Evolutionary conservation across 441 rosid species (phyloP), one percentile per base, ranked within the genome.

Genomic region (Aleurites moluccanus): DNA sequence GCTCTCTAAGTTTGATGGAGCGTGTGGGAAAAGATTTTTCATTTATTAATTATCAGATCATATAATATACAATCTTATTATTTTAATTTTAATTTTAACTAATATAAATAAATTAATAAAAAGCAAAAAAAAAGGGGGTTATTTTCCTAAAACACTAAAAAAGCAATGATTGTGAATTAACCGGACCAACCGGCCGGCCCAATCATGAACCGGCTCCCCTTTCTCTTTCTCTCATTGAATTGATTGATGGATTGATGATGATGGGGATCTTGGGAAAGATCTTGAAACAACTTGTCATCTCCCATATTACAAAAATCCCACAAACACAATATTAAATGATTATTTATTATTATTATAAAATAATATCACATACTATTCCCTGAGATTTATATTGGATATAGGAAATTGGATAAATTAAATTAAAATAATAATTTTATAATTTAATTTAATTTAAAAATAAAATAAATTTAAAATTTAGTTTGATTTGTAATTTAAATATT

Each of bases 191-290:
- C 75, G 75, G 67, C 28, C 67, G 42, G 67, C 27, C 57, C 57
- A 72, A 72, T 72, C 57, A 72, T 72, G 75, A 72, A 60, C 56
- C 75, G 57, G 56, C 42, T 45, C 67, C 40, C 64, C 65, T 23
- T 18, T 47, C 52, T n/a, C n/a, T n/a, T n/a, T 11, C 45, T 40
- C 25, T 10, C 23, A n/a, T 1, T 20, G 10, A 11, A 28, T 60
- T 38, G 76, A 71, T 60, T 60, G 82, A 75, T 50, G 73, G 69
- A 68, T 62, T n/a, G n/a, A n/a, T n/a, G n/a, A n/a, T 63, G 81
- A 69, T 68, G 42, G 72, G 64, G 50, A 71, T 42, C 53, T 67
- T 62, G 52, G 6, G 55, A 44, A n/a, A 77, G 33, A 66, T 66
- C 55, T 66, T 67, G 16, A 44, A 7, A 30, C 42, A 35, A 14